A percentile compares a stretch with the other conserved stretches of the same genome.
Conservation (phyloP, 2,329 filamentous ascomycete genomes). For the Westerdykella sp. region DNA sequence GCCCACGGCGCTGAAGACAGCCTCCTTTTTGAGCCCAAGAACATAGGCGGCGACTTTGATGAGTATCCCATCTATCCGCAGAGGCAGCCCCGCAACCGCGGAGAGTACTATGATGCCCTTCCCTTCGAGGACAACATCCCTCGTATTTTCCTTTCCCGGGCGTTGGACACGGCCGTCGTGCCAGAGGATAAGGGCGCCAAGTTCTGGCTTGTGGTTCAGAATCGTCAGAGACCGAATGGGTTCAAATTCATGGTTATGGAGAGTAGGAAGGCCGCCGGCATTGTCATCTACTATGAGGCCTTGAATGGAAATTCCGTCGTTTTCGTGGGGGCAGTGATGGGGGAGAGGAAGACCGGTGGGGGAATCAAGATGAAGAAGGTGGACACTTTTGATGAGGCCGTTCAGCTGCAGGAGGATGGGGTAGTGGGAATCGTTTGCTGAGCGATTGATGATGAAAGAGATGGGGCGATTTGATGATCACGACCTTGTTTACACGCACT, state of each 20-base stretch:
- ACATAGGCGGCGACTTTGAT: conserved; percentile 2
- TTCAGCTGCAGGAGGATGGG: conserved; percentile 6
- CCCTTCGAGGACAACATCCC: conserved; percentile 8
- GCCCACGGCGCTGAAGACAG: conserved; percentile 11
- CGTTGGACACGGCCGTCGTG: conserved; percentile 13
- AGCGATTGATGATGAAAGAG: neutral
- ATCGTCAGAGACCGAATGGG: conserved; percentile 4
- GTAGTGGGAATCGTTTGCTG: conserved; percentile 16
- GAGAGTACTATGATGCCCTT: conserved; percentile 5
- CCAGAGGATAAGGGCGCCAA: conserved; percentile 10
- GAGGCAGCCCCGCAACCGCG: conserved; percentile 6
- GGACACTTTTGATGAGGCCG: conserved; percentile 14
- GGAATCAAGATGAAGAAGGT: conserved; percentile 23
- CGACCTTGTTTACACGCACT: too few species aligned
- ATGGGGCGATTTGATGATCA: too few species aligned
- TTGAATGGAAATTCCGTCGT: conserved; percentile 15
- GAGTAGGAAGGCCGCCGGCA: conserved; percentile 19
- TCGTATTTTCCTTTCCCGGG: conserved; percentile 16
- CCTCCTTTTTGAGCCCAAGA: conserved; percentile 6
- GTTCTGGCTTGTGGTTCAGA: conserved; percentile 16
- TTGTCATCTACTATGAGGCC: conserved; percentile 18
- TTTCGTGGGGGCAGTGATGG: conserved; percentile 17
- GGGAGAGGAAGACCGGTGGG: conserved; percentile 33
- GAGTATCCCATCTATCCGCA: neutral
- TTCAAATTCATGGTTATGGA: conserved; percentile 17